These are phyloP conservation scores for Desmodesmus armatus DNA, from an alignment of 139 green algal species.

Conservation along the genomic window DNA sequence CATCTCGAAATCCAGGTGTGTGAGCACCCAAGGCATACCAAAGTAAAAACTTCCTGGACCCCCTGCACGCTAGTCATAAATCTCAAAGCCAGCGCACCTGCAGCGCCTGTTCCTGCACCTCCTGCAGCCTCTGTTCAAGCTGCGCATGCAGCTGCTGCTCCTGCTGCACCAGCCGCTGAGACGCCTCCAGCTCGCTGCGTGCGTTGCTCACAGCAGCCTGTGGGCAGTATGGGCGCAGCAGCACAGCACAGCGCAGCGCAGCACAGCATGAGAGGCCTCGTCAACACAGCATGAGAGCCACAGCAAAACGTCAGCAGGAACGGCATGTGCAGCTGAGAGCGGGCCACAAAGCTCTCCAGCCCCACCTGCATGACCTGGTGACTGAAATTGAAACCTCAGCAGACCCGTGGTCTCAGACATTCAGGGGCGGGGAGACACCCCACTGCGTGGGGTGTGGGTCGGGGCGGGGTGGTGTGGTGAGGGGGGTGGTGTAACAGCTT, in stretches of 20 bases:
- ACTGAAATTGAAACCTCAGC: no score
- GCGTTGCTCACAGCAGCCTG: not conserved
- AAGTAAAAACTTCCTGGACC: not conserved
- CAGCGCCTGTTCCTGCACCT: not conserved
- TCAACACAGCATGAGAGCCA: not conserved
- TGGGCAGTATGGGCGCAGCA: not conserved
- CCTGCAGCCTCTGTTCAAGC: not conserved
- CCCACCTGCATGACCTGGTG: no score
- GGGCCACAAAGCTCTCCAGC: no score
- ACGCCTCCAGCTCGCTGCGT: not conserved
- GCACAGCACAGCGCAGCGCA: not conserved
- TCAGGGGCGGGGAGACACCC: no score
- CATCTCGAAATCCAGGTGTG: not conserved
- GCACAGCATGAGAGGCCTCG: not conserved
- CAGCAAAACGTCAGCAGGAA: not conserved
- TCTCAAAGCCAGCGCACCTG: not conserved
- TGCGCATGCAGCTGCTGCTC: not conserved
- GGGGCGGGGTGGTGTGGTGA: no score
- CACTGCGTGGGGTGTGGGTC: no score
- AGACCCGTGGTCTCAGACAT: no score
- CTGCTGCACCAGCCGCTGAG: slow-evolving; percentile 4
- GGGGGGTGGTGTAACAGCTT: no score
- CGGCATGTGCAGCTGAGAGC: not conserved
- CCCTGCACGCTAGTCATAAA: not conserved
- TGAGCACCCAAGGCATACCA: not conserved